These are phyloP conservation scores for Aspergillus glaucus DNA, from an alignment of 2,329 filamentous ascomycete species.

Conservation along the genomic window DNA sequence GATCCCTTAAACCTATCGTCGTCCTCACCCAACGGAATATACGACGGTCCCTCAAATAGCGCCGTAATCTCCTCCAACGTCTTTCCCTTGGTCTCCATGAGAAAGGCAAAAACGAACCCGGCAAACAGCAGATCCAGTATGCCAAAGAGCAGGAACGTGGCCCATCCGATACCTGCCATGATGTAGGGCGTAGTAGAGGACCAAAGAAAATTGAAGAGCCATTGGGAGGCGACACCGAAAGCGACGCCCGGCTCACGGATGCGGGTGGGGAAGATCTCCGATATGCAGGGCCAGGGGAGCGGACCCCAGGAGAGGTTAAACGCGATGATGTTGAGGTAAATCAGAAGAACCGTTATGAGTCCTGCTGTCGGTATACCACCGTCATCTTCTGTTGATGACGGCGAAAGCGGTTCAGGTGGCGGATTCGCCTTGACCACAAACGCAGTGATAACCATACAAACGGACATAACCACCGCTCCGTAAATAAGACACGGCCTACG, in stretches of 20 bases:
- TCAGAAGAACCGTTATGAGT: conserved; percentile 48
- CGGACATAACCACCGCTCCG: conserved; percentile 40
- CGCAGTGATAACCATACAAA: conserved; percentile 45
- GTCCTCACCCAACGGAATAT: background rate
- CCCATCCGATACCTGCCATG: conserved; percentile 43
- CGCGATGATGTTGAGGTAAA: conserved; percentile 49
- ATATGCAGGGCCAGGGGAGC: conserved; percentile 33
- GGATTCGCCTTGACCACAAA: conserved; percentile 40
- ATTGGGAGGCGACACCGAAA: conserved; percentile 34
- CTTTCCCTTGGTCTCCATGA: conserved; percentile 51
- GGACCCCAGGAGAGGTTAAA: conserved; percentile 40
- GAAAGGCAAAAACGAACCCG: conserved; percentile 47
- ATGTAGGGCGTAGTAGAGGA: conserved; percentile 38
- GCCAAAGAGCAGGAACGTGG: conserved; percentile 41
- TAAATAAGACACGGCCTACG: conserved; percentile 46
- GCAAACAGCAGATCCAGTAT: conserved; percentile 41
- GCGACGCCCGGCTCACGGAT: conserved; percentile 37
- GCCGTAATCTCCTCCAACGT: conserved; percentile 52
- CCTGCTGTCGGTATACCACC: conserved; percentile 40
- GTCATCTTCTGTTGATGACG: conserved; percentile 12
- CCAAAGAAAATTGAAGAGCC: conserved; percentile 38
- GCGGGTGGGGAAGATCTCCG: conserved; percentile 34
- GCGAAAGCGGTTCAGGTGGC: conserved; percentile 8
- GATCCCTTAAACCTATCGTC: background rate
- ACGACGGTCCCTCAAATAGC: conserved; percentile 41